These are phyloP conservation scores for Magnusiomyces suaveolens DNA, from an alignment of 1,139 yeast genomes.

Conservation along the genomic window DNA sequence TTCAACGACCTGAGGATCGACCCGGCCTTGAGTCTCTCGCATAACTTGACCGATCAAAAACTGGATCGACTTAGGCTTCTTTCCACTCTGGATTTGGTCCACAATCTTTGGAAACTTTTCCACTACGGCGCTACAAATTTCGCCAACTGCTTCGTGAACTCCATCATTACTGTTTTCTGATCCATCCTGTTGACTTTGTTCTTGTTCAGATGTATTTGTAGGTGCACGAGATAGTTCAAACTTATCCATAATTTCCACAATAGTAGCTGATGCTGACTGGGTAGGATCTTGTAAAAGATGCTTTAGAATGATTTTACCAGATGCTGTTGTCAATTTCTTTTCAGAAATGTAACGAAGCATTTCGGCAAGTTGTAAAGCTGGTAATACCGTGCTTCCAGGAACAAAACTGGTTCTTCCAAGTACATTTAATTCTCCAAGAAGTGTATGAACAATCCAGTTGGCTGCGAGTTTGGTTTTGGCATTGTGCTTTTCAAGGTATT, in stretches of 20 bases:
- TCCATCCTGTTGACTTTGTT: neutral
- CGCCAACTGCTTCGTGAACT: constrained; percentile 39
- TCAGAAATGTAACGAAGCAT: constrained; percentile 37
- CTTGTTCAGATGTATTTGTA: neutral
- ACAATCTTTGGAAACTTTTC: constrained; percentile 48
- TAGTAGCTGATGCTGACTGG: constrained; percentile 23
- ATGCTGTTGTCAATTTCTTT: constrained; percentile 41
- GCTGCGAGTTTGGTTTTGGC: constrained; percentile 37
- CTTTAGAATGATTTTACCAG: constrained; percentile 55
- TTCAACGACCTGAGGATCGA: constrained; percentile 23
- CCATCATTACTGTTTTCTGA: constrained; percentile 25
- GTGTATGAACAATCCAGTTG: constrained; percentile 79
- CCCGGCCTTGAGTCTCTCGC: constrained; percentile 58
- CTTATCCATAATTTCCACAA: constrained; percentile 43
- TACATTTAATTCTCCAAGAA: constrained; percentile 59
- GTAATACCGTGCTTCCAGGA: constrained; percentile 22
- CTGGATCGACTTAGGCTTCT: constrained; percentile 53
- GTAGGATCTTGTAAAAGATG: constrained; percentile 47
- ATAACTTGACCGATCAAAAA: constrained; percentile 78
- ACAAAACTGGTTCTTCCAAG: constrained; percentile 35
- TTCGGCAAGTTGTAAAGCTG: constrained; percentile 34
- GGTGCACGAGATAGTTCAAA: constrained; percentile 38
- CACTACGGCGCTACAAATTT: constrained; percentile 47
- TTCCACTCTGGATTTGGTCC: constrained; percentile 46
- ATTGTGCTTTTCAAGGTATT: constrained; percentile 20